phyloP scores from a whole-genome alignment of 768 basidiomycete genomes.

The Coprinopsis sp. region DNA sequence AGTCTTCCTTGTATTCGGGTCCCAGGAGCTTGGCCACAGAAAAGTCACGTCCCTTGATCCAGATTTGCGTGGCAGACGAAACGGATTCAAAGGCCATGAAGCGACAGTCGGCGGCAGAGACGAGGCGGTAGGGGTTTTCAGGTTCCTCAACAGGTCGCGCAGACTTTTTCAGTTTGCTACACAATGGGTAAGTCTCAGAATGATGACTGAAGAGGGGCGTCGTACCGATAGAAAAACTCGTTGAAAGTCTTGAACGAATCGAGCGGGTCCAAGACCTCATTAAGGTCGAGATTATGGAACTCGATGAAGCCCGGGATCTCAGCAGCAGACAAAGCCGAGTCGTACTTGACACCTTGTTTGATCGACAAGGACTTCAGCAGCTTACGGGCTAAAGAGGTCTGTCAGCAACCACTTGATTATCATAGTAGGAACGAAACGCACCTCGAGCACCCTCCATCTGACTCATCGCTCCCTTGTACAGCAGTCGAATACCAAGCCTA shows the following conservation, averaged over 20 bases:
- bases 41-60: conserved; percentile 98
- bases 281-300: conserved; percentile 80
- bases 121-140: conserved; percentile 71
- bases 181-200: conserved; percentile 5
- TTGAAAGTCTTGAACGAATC: conserved; percentile 91
- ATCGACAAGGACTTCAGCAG: conserved; percentile 85
- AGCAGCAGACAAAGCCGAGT: conserved; percentile 74
- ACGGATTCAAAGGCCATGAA: conserved; percentile 91
- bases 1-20: conserved; percentile 64
- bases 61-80: conserved; percentile 78
- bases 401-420: conserved; percentile 7
- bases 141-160: conserved; percentile 74
- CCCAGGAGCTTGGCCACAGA: conserved; percentile 76
- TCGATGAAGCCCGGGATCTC: conserved; percentile 88
- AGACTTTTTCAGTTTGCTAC: conserved; percentile 76
- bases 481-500: conserved; percentile 81
- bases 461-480: conserved; percentile 89
- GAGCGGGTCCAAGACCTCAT: conserved; percentile 81
- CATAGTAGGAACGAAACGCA: conserved; percentile 26
- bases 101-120: conserved; percentile 94
- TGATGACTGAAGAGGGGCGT: background rate
- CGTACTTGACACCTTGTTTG: conserved; percentile 93
- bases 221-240: conserved; percentile 78
- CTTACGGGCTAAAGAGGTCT: conserved; percentile 49
- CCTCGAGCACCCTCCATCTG: conserved; percentile 88